phyloP scores from a whole-genome alignment of 1,139 yeast species.

The Lodderomyces parapsilosis region DNA sequence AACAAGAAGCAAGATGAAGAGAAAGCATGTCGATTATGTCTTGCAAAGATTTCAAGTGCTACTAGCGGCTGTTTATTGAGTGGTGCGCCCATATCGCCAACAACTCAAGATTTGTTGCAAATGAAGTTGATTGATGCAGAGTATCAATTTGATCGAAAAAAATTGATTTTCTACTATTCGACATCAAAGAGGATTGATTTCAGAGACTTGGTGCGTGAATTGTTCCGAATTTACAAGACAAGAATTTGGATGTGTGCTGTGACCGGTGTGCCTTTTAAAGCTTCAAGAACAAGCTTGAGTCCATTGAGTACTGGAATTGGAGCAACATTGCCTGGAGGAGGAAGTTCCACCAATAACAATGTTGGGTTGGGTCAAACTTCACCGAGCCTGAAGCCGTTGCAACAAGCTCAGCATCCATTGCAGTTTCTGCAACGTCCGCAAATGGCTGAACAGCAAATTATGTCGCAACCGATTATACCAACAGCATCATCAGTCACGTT shows the following conservation, averaged over 20 bases:
- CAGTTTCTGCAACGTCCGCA: conserved; percentile 1
- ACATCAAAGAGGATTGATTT: conserved; percentile 85
- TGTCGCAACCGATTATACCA: background rate
- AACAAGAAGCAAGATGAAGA: conserved; percentile 69
- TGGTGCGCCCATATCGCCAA: conserved; percentile 13
- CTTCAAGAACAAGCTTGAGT: conserved; percentile 13
- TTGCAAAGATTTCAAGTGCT: conserved; percentile 54
- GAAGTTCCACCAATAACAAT: too few species aligned
- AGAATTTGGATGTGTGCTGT: conserved; percentile 98
- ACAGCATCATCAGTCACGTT: conserved; percentile 7
- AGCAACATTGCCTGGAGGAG: background rate
- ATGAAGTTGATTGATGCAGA: conserved; percentile 72
- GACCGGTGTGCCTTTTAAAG: conserved; percentile 29
- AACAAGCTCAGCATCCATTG: background rate
- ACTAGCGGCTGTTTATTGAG: conserved; percentile 16
- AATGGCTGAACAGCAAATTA: background rate
- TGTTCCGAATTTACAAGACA: conserved; percentile 90
- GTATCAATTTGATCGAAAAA: conserved; percentile 93
- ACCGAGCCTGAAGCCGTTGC: conserved; percentile 7
- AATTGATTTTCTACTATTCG: conserved; percentile 81
- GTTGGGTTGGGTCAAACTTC: conserved; percentile 9
- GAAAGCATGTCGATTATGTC: conserved; percentile 62
- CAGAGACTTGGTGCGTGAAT: conserved; percentile 85
- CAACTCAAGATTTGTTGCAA: conserved; percentile 24
- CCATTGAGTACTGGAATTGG: conserved; percentile 6